phyloP scores from a whole-genome alignment of 768 basidiomycete species.

The Suillus hirtellus region DNA sequence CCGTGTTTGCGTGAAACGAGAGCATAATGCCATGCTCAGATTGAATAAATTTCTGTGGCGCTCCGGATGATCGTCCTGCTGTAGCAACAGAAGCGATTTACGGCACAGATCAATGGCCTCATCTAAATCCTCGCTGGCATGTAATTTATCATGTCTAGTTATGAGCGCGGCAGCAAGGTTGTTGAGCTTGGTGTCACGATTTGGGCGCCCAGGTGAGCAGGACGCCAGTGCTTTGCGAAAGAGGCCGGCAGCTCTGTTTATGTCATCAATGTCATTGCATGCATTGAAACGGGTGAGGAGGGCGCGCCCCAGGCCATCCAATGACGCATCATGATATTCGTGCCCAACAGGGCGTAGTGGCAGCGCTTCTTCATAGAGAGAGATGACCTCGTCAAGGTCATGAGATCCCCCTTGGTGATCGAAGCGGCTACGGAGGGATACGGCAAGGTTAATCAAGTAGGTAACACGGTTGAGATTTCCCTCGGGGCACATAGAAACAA shows the following conservation, averaged over 20 bases:
- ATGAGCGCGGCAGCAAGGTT: slow-evolving; percentile 13
- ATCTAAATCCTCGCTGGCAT: neutral
- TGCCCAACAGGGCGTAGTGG: slow-evolving; percentile 8
- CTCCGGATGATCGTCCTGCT: neutral
- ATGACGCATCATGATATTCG: slow-evolving; percentile 3
- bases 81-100: neutral
- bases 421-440: slow-evolving; percentile 14
- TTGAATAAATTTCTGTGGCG: neutral
- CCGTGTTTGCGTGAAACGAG: neutral
- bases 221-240: slow-evolving; percentile 16
- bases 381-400: slow-evolving; percentile 22
- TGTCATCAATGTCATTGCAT: slow-evolving; percentile 11
- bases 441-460: slow-evolving; percentile 22
- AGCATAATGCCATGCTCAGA: slow-evolving; percentile 2
- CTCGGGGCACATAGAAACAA: slow-evolving; percentile 23
- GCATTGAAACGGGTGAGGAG: slow-evolving; percentile 18
- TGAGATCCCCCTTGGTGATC: slow-evolving; percentile 11
- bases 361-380: slow-evolving; percentile 9
- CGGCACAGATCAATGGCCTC: neutral
- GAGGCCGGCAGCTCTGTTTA: slow-evolving; percentile 17
- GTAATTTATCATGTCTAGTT: neutral
- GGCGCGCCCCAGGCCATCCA: slow-evolving; percentile 19
- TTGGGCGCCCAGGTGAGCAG: slow-evolving; percentile 17
- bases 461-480: slow-evolving; percentile 15
- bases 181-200: slow-evolving; percentile 7